Evolutionary conservation across 805 yeast genomes (phyloP).

Genomic region (Pichia manshurica): DNA sequence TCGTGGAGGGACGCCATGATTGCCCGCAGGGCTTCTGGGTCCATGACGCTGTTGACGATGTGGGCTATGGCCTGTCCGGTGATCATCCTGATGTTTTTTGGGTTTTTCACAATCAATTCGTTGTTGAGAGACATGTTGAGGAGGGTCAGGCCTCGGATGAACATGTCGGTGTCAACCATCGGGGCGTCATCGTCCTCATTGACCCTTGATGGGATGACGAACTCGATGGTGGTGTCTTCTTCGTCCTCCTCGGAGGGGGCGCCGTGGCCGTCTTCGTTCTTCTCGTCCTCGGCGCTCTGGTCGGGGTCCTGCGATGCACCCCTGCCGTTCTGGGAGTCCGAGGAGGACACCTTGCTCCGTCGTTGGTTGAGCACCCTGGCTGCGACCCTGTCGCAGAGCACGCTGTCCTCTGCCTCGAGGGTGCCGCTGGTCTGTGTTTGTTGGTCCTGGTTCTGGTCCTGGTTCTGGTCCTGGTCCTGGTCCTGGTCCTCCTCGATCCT

Average conservation of each 20-base stretch:
- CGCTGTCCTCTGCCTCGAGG: background rate
- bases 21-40: slow-evolving; percentile 6
- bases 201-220: background rate
- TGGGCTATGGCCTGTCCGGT: slow-evolving; percentile 15
- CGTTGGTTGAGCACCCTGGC: slow-evolving; percentile 7
- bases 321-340: background rate
- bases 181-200: slow-evolving; percentile 2
- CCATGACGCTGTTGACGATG: slow-evolving; percentile 15
- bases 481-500: background rate
- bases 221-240: slow-evolving; percentile 6
- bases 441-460: too few species aligned
- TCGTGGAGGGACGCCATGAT: slow-evolving; percentile 14
- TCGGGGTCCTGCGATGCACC: too few species aligned
- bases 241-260: background rate
- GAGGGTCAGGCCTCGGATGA: slow-evolving; percentile 14
- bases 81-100: slow-evolving; percentile 9
- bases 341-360: background rate
- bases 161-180: background rate
- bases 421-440: background rate
- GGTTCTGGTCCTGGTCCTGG: background rate
- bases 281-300: too few species aligned
- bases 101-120: slow-evolving; percentile 9
- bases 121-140: slow-evolving; percentile 18
- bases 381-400: slow-evolving; percentile 2
- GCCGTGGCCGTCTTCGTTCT: background rate